These are phyloP conservation scores for Komagataella ulmi DNA, from an alignment of 805 yeast species.

Conservation along the genomic window DNA sequence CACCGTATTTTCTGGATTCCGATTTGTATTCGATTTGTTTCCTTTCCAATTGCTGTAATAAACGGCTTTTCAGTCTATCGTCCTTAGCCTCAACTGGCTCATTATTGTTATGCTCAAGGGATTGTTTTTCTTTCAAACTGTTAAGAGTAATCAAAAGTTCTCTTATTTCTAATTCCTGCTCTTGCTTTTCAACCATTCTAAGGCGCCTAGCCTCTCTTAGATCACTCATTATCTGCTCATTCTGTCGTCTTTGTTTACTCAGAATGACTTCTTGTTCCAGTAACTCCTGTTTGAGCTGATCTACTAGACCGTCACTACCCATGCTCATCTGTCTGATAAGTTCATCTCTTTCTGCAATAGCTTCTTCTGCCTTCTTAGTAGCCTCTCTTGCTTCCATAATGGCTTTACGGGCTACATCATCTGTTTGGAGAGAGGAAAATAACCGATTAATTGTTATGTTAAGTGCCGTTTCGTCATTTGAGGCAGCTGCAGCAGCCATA, in stretches of 20 bases:
- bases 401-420: constrained; percentile 75
- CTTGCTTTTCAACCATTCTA: constrained; percentile 52
- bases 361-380: constrained; percentile 23
- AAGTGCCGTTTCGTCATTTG: constrained; percentile 50
- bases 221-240: constrained; percentile 46
- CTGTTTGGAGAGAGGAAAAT: constrained; percentile 63
- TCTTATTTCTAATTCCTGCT: constrained; percentile 65
- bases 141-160: constrained; percentile 47
- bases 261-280: constrained; percentile 50
- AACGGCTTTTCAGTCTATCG: constrained; percentile 21
- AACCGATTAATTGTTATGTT: constrained; percentile 68
- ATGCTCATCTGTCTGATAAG: constrained; percentile 20
- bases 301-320: constrained; percentile 67
- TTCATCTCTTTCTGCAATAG: constrained; percentile 26
- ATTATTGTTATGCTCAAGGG: constrained; percentile 12
- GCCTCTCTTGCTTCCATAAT: constrained; percentile 26
- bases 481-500: constrained; percentile 27
- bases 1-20: constrained; percentile 23
- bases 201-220: constrained; percentile 50
- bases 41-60: constrained; percentile 31
- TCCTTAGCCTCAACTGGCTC: constrained; percentile 8
- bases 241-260: constrained; percentile 43
- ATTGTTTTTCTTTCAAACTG: constrained; percentile 24
- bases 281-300: constrained; percentile 45
- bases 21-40: constrained; percentile 27